Evolutionary conservation across 2,329 filamentous ascomycete genomes (phyloP), one percentile per base, ranked within the genome.

Genomic region (Zymoseptoria pseudotritici): DNA sequence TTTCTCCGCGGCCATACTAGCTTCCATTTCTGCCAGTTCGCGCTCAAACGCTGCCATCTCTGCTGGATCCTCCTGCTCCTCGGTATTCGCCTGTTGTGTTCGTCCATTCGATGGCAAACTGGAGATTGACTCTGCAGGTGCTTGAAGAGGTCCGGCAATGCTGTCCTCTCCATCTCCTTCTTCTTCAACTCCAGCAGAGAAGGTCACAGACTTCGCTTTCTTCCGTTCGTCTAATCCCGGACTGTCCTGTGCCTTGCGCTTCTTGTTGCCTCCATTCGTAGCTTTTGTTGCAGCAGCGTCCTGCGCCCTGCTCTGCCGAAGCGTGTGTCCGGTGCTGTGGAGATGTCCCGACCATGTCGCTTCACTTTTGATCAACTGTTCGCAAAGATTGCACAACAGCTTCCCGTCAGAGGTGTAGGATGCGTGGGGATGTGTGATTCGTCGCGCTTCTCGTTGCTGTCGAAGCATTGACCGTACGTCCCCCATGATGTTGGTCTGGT

Each of bases 401-500:
- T 84, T 86, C 62, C 87, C 87, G 13, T 83, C 79, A 63, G 85
- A 81, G 4, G 86, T 85, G 76, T 91, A 90, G 57, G 81, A 78
- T 50, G 87, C 86, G 67, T 87, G 79, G 3, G 87, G 84, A 67
- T 90, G 86, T 56, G 86, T 82, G 68, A 92, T 86, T 65, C 88
- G 84, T 59, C 90, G 86, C 63, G 87, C 83, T 58, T 86, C 85
- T 65, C 90, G 86, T 74, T 93, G 88, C 70, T 86, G 87, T 67
- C 89, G 88, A 60, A 95, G 82, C 54, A 96, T 83, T 42, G 89
- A 84, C 68, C 91, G 87, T 24, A 90, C 87, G 74, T 95, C 90
- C 66, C 89, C 81, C 89, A 94, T 93, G 46, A 36, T 55, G 17
- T 46, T 17, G 13, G 13, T n/a, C 13, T 52, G 21, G 19, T 51